phyloP scores from a whole-genome alignment of 108 stramenopile species.

The Nitzschia inconspicua region DNA sequence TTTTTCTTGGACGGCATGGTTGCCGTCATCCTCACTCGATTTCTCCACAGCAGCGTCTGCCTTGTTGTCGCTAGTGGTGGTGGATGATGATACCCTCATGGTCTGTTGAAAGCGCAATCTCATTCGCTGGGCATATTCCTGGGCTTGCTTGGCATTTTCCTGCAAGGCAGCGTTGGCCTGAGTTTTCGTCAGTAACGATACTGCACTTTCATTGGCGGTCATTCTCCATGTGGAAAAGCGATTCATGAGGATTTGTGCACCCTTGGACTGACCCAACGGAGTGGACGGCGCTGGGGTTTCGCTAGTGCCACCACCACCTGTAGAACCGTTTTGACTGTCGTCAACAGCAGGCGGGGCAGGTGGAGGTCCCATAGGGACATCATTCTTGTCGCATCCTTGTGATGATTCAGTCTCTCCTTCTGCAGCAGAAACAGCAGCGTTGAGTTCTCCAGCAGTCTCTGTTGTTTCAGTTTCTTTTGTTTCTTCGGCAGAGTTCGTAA shows the following conservation, averaged over 20 bases:
- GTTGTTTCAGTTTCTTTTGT: neutral
- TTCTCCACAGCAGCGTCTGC: neutral
- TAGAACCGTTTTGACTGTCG: neutral
- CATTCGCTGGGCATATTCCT: conserved; percentile 13
- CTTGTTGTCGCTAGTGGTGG: neutral
- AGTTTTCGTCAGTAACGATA: conserved; percentile 6
- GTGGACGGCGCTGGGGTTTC: neutral
- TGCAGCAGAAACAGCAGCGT: neutral
- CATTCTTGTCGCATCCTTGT: too few relatives aligned
- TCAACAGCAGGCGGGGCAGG: neutral
- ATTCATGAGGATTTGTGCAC: conserved; percentile 47
- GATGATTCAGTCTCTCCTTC: neutral
- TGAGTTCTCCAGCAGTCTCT: neutral
- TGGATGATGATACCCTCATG: neutral
- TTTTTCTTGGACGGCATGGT: neutral
- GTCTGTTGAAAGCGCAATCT: conserved; percentile 10
- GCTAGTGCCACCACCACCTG: neutral
- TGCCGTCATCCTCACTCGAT: neutral
- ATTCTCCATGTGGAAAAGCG: conserved; percentile 36
- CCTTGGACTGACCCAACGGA: conserved; percentile 6
- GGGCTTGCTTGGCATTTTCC: conserved; percentile 21
- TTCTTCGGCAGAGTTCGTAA: neutral
- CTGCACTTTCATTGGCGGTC: conserved; percentile 38
- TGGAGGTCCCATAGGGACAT: too few relatives aligned
- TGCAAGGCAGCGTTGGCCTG: conserved; percentile 18